Evolutionary conservation across 352 stramenopile genomes (phyloP).

Genomic region (Pythium pyrilobum): DNA sequence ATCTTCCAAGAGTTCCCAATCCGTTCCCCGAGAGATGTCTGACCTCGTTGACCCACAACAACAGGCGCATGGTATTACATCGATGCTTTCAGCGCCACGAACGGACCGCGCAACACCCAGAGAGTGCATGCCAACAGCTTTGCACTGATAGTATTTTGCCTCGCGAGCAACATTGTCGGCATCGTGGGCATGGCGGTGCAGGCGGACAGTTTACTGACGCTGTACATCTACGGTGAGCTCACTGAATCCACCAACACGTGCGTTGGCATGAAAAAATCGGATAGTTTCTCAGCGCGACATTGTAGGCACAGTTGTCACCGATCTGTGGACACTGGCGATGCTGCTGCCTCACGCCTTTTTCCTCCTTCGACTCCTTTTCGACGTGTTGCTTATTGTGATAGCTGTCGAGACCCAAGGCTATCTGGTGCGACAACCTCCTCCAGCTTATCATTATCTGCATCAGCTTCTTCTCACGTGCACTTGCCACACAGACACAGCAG

Average conservation of each 20-base stretch:
- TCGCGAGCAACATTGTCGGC: conserved; percentile 29
- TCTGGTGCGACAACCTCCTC: conserved; percentile 25
- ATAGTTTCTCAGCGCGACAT: too few species aligned
- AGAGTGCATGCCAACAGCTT: conserved; percentile 28
- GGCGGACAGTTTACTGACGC: conserved; percentile 27
- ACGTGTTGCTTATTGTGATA: conserved; percentile 37
- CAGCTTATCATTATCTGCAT: neutral
- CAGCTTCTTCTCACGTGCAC: neutral
- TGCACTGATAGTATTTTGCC: conserved; percentile 24
- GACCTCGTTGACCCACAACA: too few species aligned
- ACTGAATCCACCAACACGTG: conserved; percentile 2
- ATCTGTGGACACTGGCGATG: conserved; percentile 34
- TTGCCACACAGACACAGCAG: conserved; percentile 28
- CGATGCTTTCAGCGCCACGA: conserved; percentile 28
- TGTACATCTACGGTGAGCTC: conserved; percentile 49
- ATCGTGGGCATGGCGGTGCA: conserved; percentile 17
- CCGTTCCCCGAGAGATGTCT: too few species aligned
- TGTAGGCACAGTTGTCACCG: conserved; percentile 26
- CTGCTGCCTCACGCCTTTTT: conserved; percentile 59
- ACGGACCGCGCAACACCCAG: conserved; percentile 18
- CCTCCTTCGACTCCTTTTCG: conserved; percentile 48
- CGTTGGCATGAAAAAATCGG: too few species aligned
- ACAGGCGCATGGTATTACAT: conserved; percentile 50
- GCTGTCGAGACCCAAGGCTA: conserved; percentile 34
- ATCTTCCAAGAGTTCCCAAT: too few species aligned